A percentile compares a stretch with the other conserved stretches of the same genome.
Conservation (phyloP, 1,284 basidiomycete species). For the Leccinum huronense region DNA sequence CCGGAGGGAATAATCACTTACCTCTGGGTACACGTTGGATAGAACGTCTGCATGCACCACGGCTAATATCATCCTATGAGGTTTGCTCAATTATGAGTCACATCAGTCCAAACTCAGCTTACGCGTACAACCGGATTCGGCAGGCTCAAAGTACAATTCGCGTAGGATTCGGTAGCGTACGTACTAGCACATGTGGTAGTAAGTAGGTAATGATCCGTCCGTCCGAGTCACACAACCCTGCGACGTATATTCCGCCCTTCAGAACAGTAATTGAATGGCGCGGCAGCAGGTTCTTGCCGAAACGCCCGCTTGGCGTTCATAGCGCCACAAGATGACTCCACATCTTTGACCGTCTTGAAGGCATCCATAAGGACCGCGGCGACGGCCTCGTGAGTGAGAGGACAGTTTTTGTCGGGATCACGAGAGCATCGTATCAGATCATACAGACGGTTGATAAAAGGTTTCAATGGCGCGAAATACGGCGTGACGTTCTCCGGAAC, state of each 20-base stretch:
- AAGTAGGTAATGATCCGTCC: not conserved
- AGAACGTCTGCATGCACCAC: not conserved
- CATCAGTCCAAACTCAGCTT: not conserved
- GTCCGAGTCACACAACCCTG: not conserved
- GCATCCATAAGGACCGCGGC: not conserved
- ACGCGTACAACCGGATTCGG: not conserved
- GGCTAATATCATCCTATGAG: not conserved
- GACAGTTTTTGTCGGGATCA: not conserved
- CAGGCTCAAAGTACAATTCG: not conserved
- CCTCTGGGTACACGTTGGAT: not conserved
- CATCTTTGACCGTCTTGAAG: not conserved
- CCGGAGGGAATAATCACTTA: not conserved
- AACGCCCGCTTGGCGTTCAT: not conserved
- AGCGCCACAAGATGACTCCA: not conserved
- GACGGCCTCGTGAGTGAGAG: not conserved
- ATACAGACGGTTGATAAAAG: not conserved
- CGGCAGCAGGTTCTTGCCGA: not conserved
- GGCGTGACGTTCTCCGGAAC: not conserved
- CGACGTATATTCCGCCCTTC: constrained; percentile 1
- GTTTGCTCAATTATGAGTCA: not conserved
- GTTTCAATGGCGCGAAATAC: not conserved
- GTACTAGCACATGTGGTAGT: not conserved
- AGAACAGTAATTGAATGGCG: not conserved
- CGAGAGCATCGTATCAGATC: not conserved
- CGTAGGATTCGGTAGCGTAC: not conserved